Base-by-base conservation (phyloP, 768 basidiomycete genomes). In the Tricholoma sp. region DNA sequence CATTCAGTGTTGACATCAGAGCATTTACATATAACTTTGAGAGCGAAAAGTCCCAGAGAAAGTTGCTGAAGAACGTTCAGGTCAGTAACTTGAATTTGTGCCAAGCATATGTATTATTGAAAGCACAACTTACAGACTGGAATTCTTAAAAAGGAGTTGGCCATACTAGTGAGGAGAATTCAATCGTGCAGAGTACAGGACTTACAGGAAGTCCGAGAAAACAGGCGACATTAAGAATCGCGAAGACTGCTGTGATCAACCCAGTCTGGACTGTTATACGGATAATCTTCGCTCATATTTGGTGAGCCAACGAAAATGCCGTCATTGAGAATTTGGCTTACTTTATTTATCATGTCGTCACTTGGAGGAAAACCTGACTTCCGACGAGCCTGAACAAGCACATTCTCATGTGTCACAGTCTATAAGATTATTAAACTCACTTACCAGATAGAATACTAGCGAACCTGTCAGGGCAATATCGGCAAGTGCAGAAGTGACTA, bases 351-450 rank as follows among this genome's bases (percentile, higher is more conserved):
- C 2, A 71, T 71, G 57, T 75, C 74, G 59, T 78, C 76, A 0
- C 74, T 76, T 12, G 69, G 68, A 20, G 71, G 63, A 56, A 76
- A 77, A 0, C 76, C 76, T 6, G 77, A 77, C 61, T 72, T 76
- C 29, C 72, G 65, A 28, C 53, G 57, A 31, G 58, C 52, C 58
- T 63, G 31, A 4, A 49, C 7, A 45, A 37, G 9, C 48, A 4
- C 49, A 50, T 52, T 56, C 58, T 60, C 55, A 57, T 57, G 44
- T 42, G 56, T 33, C 57, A 33, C 39, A 58, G 15, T 57, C 53
- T 33, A 57, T 18, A 17, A 60, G 15, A 36, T 36, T 53, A 55
- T 56, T 8, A 58, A 36, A 56, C 4, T 29, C n/a, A 32, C 68
- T 12, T 53, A 77, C 76, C 63, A 80, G 57, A 17, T 69, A 70